phyloP scores from a whole-genome alignment of 768 basidiomycete species.

The Cystobasidium ongulense region DNA sequence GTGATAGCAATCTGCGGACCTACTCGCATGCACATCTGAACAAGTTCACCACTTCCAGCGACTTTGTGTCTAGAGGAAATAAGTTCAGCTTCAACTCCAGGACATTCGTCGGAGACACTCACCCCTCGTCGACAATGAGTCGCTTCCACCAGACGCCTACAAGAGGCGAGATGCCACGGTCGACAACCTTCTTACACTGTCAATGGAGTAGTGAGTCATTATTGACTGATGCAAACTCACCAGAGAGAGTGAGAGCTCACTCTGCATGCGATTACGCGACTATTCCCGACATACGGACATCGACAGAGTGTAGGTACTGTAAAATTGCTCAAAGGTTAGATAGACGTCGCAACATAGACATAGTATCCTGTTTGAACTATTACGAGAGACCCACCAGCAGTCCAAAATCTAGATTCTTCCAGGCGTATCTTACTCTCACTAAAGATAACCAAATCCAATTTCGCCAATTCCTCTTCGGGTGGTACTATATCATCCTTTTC shows the following conservation, averaged over 20 bases:
- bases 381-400: not conserved
- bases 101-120: not conserved
- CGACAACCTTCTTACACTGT: constrained; percentile 6
- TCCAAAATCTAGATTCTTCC: constrained; percentile 20
- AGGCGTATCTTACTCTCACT: constrained; percentile 22
- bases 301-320: constrained; percentile 2
- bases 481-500: constrained; percentile 37
- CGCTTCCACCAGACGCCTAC: constrained; percentile 36
- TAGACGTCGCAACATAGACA: too few species aligned
- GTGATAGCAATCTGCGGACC: not conserved
- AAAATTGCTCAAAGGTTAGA: not conserved
- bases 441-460: constrained; percentile 42
- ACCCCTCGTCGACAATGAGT: constrained; percentile 40
- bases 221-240: not conserved
- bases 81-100: not conserved
- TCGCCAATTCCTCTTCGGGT: constrained; percentile 36
- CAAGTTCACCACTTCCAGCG: constrained; percentile 21
- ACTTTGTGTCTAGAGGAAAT: constrained; percentile 10
- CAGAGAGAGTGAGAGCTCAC: not conserved
- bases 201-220: not conserved
- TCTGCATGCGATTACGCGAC: not conserved
- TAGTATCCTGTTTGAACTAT: not conserved
- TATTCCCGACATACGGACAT: constrained; percentile 14
- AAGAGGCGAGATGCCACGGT: constrained; percentile 23
- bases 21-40: constrained; percentile 19